phyloP scores from a whole-genome alignment of 169 alveolate genomes.

The Plasmodium sp. region DNA sequence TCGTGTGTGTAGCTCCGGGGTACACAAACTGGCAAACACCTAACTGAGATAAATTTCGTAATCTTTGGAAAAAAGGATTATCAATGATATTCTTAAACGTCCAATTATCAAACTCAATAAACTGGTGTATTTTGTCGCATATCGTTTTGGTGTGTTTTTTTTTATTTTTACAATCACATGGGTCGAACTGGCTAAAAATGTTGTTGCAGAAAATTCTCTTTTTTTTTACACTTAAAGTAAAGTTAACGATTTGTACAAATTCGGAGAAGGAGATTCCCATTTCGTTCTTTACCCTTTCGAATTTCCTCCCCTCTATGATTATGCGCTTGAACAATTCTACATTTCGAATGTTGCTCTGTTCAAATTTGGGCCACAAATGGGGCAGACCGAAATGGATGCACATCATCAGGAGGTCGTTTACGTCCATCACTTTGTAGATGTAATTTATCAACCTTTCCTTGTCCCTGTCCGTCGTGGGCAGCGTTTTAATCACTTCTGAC shows the following conservation, averaged over 20 bases:
- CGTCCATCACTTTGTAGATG: constrained; percentile 35
- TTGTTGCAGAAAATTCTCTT: constrained; percentile 63
- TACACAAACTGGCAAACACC: constrained; percentile 89
- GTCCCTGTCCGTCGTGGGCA: constrained; percentile 25
- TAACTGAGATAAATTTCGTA: constrained; percentile 89
- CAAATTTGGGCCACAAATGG: constrained; percentile 45
- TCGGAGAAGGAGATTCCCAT: constrained; percentile 48
- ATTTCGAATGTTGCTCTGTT: constrained; percentile 30
- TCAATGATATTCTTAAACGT: constrained; percentile 85
- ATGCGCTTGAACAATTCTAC: constrained; percentile 1
- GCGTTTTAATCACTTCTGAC: constrained; percentile 24
- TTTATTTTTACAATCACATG: neutral
- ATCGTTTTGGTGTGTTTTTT: constrained; percentile 36
- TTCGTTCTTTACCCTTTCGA: constrained; percentile 45
- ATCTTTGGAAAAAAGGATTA: constrained; percentile 89
- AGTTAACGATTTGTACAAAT: constrained; percentile 28
- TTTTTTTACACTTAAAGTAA: constrained; percentile 38
- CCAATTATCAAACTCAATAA: constrained; percentile 80
- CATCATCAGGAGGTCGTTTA: constrained; percentile 44
- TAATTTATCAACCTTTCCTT: constrained; percentile 37
- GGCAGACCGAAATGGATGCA: constrained; percentile 28
- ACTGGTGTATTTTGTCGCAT: constrained; percentile 76
- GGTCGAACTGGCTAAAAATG: constrained; percentile 28
- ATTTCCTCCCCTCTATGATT: constrained; percentile 27
- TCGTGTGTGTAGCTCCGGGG: constrained; percentile 92